Evolutionary conservation across 176 grass and related monocot genomes (phyloP), one percentile per base, ranked within the genome.

Genomic region (Eragrostis curvula): DNA sequence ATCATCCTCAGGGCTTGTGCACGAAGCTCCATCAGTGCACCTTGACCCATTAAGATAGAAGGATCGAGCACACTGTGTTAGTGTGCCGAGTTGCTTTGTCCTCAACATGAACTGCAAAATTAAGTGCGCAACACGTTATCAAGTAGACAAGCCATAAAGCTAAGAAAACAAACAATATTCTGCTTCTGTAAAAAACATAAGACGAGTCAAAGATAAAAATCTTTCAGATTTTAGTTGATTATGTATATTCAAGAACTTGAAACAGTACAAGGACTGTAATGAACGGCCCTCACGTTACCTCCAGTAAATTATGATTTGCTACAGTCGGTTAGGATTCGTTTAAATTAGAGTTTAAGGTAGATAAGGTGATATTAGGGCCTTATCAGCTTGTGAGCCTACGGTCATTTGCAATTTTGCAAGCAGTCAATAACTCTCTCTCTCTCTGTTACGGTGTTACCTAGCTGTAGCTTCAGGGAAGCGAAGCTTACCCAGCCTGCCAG

Each of bases 31-130:
- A 85, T 98, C 96, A 25, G 89, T 77, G 73, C 86, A 84, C 67
- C 90, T 90, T 83, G 96, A 82, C 70, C 96, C 96, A 86, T 74
- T 93, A 71, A 98, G 70, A 68, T 98, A 98, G 82, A 98, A 98
- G 39, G 92, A 87, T 49, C 96, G 84, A 50, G 96, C 96, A 86
- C 90, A 95, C 55, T 98, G 96, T 11, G 90, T 88, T 58, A 98
- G 79, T 57, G 88, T 86, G 74, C 92, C 75, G 17, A 98, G 84
- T 87, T 98, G 96, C 87, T 98, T 98, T 84, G 96, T 83, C 75
- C 92, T 90, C 81, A 98, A 90, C 96, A 98, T 98, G 87, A 85
- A 91, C 92, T 95, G 92, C 74, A 89, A 83, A 52, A 57, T 66
- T 15, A 56, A 75, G 48, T 60, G 68, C 40, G 79, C 9, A 73